These are phyloP conservation scores for Penicillium herquei DNA, from an alignment of 495 filamentous ascomycete genomes.

Conservation along the genomic window DNA sequence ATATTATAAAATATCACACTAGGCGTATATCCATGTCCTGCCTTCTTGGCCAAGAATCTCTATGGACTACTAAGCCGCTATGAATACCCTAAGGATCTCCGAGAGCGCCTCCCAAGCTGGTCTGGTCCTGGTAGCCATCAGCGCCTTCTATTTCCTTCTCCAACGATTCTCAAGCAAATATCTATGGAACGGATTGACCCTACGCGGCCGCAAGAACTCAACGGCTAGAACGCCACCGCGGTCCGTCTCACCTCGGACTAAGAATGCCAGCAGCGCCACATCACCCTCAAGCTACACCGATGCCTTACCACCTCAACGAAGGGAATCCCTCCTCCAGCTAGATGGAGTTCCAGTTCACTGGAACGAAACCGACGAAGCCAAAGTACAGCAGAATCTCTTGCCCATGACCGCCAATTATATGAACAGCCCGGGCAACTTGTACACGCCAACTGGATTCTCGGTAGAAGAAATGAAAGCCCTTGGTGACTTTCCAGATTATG, in stretches of 20 bases:
- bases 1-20: too few species aligned
- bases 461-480: conserved; percentile 68
- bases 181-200: conserved; percentile 13
- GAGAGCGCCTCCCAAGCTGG: conserved; percentile 27
- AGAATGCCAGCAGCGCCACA: conserved; percentile 23
- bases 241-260: conserved; percentile 55
- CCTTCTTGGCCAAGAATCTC: not conserved
- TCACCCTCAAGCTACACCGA: conserved; percentile 40
- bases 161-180: conserved; percentile 9
- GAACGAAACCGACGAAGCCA: conserved; percentile 29
- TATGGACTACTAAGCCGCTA: conserved; percentile 8
- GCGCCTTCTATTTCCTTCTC: conserved; percentile 19
- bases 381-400: conserved; percentile 33
- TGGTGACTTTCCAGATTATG: conserved; percentile 84
- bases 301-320: conserved; percentile 56
- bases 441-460: conserved; percentile 61
- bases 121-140: conserved; percentile 23
- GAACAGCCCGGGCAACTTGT: conserved; percentile 35
- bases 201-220: conserved; percentile 34
- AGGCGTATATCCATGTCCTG: too few species aligned
- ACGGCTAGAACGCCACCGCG: conserved; percentile 55
- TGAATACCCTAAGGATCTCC: conserved; percentile 9
- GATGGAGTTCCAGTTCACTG: conserved; percentile 20
- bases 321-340: conserved; percentile 45
- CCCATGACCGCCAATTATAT: conserved; percentile 47